phyloP scores from a whole-genome alignment of 345 rosid genomes.

The Cardiospermum halicacabum region DNA sequence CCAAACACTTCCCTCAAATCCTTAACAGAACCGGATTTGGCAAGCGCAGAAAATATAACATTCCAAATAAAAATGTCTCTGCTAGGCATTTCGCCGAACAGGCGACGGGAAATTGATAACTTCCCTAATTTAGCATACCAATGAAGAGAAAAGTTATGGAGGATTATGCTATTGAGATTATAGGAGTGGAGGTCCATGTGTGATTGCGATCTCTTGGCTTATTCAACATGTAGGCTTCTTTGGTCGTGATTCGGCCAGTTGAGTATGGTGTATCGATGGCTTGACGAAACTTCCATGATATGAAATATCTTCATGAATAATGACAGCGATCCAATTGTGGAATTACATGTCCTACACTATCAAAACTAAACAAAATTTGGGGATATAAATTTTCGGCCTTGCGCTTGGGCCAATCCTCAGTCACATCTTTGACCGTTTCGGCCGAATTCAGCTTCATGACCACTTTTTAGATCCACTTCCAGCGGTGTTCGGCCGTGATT shows the following conservation, averaged over 20 bases:
- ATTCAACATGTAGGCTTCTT: conserved; percentile 37
- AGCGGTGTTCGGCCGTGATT: too few species aligned
- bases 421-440: too few species aligned
- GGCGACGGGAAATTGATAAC: conserved; percentile 24
- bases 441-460: too few species aligned
- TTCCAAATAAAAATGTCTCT: conserved; percentile 56
- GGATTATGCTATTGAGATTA: conserved; percentile 31
- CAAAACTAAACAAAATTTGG: too few species aligned
- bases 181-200: conserved; percentile 48
- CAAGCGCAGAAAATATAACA: conserved; percentile 42
- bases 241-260: conserved; percentile 25
- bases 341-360: too few species aligned
- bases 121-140: conserved; percentile 35
- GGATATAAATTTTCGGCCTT: too few species aligned
- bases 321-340: too few species aligned
- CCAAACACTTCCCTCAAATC: conserved; percentile 33
- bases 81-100: conserved; percentile 52
- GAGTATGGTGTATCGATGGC: conserved; percentile 37
- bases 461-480: too few species aligned
- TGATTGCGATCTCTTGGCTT: conserved; percentile 42
- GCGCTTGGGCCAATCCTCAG: too few species aligned
- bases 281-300: conserved; percentile 44
- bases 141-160: conserved; percentile 51
- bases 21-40: conserved; percentile 32
- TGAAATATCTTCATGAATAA: too few species aligned